Conservation (phyloP, 768 basidiomycete species). For the Leucogyrophana mollusca region DNA sequence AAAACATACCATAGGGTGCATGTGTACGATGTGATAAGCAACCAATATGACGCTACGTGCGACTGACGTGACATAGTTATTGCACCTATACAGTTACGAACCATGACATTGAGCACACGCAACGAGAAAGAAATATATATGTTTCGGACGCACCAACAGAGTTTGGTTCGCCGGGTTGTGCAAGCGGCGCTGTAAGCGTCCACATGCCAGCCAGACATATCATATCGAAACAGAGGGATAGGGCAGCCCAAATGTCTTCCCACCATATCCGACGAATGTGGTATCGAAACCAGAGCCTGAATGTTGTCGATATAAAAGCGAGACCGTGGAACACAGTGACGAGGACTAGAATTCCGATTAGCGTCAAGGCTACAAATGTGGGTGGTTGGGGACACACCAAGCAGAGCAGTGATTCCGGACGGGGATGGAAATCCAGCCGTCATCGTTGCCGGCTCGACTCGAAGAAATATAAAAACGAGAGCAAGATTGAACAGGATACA, state of each 20-base stretch:
- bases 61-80: neutral
- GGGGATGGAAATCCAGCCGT: too few species aligned
- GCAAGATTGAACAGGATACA: too few species aligned
- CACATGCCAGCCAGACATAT: constrained; percentile 5
- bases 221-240: neutral
- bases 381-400: too few species aligned
- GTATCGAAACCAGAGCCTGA: neutral
- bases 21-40: neutral
- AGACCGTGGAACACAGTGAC: neutral
- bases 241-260: neutral
- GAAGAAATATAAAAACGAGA: too few species aligned
- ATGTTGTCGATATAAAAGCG: neutral
- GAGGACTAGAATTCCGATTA: neutral
- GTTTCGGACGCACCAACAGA: too few species aligned
- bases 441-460: too few species aligned
- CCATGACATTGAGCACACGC: too few species aligned
- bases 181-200: constrained; percentile 14
- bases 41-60: constrained; percentile 1
- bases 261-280: neutral
- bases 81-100: too few species aligned
- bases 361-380: too few species aligned
- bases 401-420: too few species aligned
- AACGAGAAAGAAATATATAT: too few species aligned
- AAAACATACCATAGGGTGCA: neutral
- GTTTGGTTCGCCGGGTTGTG: neutral